Evolutionary conservation across 2,329 filamentous ascomycete species (phyloP).

Genomic region (Emmonsiellopsis sp.): DNA sequence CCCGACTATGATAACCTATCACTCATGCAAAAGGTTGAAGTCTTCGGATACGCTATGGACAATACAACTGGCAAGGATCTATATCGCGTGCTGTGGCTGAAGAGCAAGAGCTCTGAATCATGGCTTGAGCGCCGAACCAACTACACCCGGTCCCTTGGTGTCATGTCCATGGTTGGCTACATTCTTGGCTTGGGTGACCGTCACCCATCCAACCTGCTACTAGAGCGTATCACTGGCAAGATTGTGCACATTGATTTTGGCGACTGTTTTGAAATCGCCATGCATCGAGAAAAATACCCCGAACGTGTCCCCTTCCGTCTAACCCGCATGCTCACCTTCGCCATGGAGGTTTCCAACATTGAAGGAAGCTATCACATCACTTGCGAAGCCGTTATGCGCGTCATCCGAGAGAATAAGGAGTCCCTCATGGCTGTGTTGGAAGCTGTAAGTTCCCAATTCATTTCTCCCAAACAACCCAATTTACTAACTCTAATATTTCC

Average conservation of each 20-base stretch:
- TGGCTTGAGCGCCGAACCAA: constrained; percentile 98
- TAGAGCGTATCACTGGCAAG: constrained; percentile 91
- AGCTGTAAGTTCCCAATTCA: constrained; percentile 58
- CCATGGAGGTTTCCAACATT: constrained; percentile 99
- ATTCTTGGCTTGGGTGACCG: constrained; percentile 94
- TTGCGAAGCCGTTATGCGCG: constrained; percentile 96
- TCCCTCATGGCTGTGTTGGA: constrained; percentile 97
- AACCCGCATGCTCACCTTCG: constrained; percentile 97
- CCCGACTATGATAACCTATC: constrained; percentile 98
- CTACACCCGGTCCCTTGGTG: constrained; percentile 90
- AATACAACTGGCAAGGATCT: constrained; percentile 98
- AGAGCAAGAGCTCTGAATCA: constrained; percentile 94
- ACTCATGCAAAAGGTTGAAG: constrained; percentile 99
- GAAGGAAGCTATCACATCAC: constrained; percentile 97
- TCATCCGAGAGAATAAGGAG: constrained; percentile 93
- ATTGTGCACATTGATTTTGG: constrained; percentile 99
- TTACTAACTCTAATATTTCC: constrained; percentile 12
- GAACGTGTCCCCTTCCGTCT: constrained; percentile 96
- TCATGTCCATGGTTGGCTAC: constrained; percentile 99
- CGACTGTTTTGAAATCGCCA: constrained; percentile 98
- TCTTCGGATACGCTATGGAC: constrained; percentile 97
- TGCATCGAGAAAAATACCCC: constrained; percentile 98
- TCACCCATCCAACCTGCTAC: constrained; percentile 95
- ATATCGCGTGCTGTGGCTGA: constrained; percentile 95
- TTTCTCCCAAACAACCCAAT: neutral